Evolutionary conservation across 495 filamentous ascomycete species (phyloP), one percentile per base, ranked within the genome.

Genomic region (Talaromyces nanjingensis): DNA sequence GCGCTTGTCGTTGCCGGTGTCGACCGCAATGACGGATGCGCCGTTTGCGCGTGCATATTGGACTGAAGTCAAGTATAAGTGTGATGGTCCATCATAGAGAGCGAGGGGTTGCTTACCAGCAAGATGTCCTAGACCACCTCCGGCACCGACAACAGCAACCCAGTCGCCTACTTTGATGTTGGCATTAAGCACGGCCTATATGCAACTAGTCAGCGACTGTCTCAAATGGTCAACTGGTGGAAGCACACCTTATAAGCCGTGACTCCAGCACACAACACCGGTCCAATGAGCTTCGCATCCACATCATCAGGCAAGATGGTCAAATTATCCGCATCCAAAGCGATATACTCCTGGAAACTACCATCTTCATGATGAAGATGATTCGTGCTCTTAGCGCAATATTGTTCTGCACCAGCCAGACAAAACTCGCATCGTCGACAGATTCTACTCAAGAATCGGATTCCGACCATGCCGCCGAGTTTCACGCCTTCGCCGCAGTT

Each of bases 321-420:
- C 67, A 80, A 60, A 60, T 80, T 79, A 49, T 77, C 76, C 27
- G 78, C 78, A 71, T 80, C 76, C 24, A 81, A 66, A 1, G 72
- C 75, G 60, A 81, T 78, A 63, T 76, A 80, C 68, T 80, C 66
- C 69, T 80, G 77, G 49, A 60, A 60, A 34, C 59, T 60, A 45
- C 59, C 80, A 66, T 82, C 79, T 45, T 79, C 79, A 63, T 83
- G 78, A 60, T 80, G 79, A 20, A 82, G 64, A 67, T 82, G 80
- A 37, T 82, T 81, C 6, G 78, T 81, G 53, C 73, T 73, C 58
- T 74, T 71, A 27, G 72, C 59, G 39, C 76, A 78, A 58, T 81
- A 73, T 66, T 83, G 78, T 64, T 83, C 79, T 27, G 67, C 74
- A 2, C 79, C 79, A 2, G 73, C 76, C 27, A 81, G 70, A 65